A percentile compares a stretch with the other conserved stretches of the same genome.
These are phyloP conservation scores for Pseudogymnoascus pannorum DNA, from an alignment of 2,329 filamentous ascomycete genomes.

Conservation along the genomic window DNA sequence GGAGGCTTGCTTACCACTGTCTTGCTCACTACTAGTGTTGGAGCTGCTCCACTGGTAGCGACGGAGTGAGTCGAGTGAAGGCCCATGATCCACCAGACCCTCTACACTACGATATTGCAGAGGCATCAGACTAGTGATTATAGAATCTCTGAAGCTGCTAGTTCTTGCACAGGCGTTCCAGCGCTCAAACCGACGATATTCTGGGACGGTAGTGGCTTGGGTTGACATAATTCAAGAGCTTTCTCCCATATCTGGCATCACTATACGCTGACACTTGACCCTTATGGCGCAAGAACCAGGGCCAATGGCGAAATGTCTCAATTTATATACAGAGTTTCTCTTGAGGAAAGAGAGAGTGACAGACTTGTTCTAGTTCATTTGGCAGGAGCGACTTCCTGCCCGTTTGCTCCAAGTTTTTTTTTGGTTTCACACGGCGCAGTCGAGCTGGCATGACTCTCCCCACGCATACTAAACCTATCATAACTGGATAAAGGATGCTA, in stretches of 20 bases:
- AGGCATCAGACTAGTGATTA: not conserved
- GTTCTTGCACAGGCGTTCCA: constrained; percentile 9
- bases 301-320: constrained; percentile 5
- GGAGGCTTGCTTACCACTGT: constrained; percentile 4
- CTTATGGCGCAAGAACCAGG: constrained; percentile 8
- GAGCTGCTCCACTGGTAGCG: constrained; percentile 5
- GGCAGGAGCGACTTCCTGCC: not conserved
- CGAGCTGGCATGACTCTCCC: not conserved
- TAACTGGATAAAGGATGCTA: not conserved
- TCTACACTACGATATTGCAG: constrained; percentile 5
- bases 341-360: not conserved
- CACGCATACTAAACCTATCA: not conserved
- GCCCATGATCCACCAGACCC: constrained; percentile 1
- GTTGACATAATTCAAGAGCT: not conserved
- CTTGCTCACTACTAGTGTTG: constrained; percentile 1
- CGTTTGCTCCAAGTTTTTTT: not conserved
- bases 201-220: not conserved
- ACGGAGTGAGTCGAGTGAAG: not conserved
- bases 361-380: not conserved
- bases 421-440: not conserved
- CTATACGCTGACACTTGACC: not conserved
- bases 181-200: not conserved
- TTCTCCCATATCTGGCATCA: constrained; percentile 8
- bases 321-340: not conserved
- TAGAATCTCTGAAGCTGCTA: not conserved